Evolutionary conservation across 73 alveolate species (phyloP).

Genomic region (Symbiodinium natans): DNA sequence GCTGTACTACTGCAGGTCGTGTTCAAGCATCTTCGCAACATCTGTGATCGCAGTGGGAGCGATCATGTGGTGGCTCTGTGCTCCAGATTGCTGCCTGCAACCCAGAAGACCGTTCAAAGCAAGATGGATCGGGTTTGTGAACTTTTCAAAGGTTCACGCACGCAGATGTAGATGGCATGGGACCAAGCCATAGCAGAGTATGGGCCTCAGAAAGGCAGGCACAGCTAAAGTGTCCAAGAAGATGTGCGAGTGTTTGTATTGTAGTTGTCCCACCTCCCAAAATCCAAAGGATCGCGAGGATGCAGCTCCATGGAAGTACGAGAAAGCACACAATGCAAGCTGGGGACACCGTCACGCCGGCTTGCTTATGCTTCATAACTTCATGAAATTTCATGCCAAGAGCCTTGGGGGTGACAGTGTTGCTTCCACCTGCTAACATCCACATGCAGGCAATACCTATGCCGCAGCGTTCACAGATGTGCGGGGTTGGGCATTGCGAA

Average conservation of each 20-base stretch:
- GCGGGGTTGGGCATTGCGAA: constrained; percentile 72
- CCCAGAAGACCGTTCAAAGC: not conserved
- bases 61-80: constrained; percentile 44
- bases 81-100: constrained; percentile 4
- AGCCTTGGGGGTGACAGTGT: too few species aligned
- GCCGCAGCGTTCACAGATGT: constrained; percentile 88
- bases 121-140: not conserved
- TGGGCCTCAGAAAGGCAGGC: not conserved
- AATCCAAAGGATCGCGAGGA: constrained; percentile 50
- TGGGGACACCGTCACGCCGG: constrained; percentile 2
- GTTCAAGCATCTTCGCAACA: constrained; percentile 45
- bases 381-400: too few species aligned
- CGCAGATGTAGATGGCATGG: constrained; percentile 73
- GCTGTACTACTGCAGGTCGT: constrained; percentile 32
- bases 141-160: constrained; percentile 47
- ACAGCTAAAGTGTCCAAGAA: not conserved
- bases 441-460: constrained; percentile 77
- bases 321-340: not conserved
- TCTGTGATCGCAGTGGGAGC: constrained; percentile 36
- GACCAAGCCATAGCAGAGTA: not conserved
- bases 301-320: constrained; percentile 81
- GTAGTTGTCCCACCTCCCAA: not conserved
- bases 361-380: not conserved
- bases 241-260: not conserved
- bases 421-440: too few species aligned